phyloP scores from a whole-genome alignment of 768 basidiomycete species.

The Termitomyces sp. region DNA sequence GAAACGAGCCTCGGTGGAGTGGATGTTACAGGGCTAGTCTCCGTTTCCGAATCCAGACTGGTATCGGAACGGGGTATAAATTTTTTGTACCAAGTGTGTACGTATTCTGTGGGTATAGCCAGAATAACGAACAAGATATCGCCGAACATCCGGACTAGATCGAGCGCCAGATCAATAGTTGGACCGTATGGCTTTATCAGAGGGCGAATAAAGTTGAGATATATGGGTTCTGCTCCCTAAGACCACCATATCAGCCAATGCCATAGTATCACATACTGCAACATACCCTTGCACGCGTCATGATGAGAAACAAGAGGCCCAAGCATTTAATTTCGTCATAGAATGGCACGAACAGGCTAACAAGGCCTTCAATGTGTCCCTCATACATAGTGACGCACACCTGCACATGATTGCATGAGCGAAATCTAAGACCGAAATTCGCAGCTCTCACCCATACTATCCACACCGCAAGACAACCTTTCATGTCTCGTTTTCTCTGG shows the following conservation, averaged over 20 bases:
- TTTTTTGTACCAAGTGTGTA: constrained; percentile 34
- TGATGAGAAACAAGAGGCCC: constrained; percentile 66
- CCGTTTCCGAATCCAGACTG: constrained; percentile 21
- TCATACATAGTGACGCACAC: constrained; percentile 70
- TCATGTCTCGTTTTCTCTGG: constrained; percentile 81
- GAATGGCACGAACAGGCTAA: constrained; percentile 76
- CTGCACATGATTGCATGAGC: constrained; percentile 33
- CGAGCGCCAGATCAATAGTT: constrained; percentile 63
- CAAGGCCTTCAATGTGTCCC: constrained; percentile 56
- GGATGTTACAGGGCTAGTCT: constrained; percentile 2
- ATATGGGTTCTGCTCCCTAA: constrained; percentile 85
- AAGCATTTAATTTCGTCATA: constrained; percentile 81
- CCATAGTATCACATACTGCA: constrained; percentile 20
- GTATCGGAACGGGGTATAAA: constrained; percentile 18
- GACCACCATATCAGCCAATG: not conserved
- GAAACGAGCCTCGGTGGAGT: not conserved
- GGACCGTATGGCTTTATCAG: constrained; percentile 69
- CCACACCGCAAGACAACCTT: constrained; percentile 83
- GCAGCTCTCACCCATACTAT: constrained; percentile 68
- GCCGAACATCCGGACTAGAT: constrained; percentile 57
- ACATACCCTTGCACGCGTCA: constrained; percentile 67
- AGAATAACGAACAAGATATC: constrained; percentile 53
- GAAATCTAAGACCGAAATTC: constrained; percentile 2
- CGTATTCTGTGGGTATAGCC: constrained; percentile 35
- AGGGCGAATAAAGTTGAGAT: constrained; percentile 77